Evolutionary conservation across 1,284 basidiomycete genomes (phyloP).

Genomic region (Agaricales sp.): DNA sequence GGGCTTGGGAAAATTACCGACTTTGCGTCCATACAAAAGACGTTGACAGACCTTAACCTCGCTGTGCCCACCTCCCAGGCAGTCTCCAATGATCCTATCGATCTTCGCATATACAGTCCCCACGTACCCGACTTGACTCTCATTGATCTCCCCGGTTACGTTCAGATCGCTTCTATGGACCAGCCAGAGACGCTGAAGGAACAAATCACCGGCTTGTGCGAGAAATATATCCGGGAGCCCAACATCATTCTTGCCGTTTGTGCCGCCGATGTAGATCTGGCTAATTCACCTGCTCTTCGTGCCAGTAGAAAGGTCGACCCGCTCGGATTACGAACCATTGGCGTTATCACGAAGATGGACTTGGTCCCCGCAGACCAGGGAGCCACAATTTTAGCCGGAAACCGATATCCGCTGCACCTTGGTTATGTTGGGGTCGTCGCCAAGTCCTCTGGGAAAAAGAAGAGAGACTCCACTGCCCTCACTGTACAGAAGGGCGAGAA

Average conservation of each 20-base stretch:
- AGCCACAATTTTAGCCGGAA: conserved; percentile 74
- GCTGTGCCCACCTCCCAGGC: conserved; percentile 83
- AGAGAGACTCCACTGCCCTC: conserved; percentile 32
- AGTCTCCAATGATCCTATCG: conserved; percentile 92
- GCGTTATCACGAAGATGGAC: conserved; percentile 99
- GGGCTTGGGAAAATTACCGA: conserved; percentile 84
- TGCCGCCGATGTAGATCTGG: conserved; percentile 96
- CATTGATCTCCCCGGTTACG: conserved; percentile 96
- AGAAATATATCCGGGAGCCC: conserved; percentile 94
- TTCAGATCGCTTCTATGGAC: conserved; percentile 92
- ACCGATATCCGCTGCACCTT: conserved; percentile 93
- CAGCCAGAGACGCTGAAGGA: conserved; percentile 94
- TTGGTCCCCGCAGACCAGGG: conserved; percentile 83
- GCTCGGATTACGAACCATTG: conserved; percentile 89
- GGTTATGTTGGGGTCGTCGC: conserved; percentile 98
- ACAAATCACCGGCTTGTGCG: conserved; percentile 84
- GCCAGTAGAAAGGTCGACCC: conserved; percentile 94
- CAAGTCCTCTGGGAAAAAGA: conserved; percentile 47
- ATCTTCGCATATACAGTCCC: conserved; percentile 93
- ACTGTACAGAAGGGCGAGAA: conserved; percentile 66
- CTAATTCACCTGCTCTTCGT: conserved; percentile 92
- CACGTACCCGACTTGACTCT: conserved; percentile 94
- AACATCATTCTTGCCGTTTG: conserved; percentile 98
- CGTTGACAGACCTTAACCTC: conserved; percentile 91
- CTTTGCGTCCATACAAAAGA: conserved; percentile 86